Percentiles rank a stretch among this genome's conserved stretches.
phyloP scores from a whole-genome alignment of 1,139 yeast species.

The Saccharomycopsis crataegensis region DNA sequence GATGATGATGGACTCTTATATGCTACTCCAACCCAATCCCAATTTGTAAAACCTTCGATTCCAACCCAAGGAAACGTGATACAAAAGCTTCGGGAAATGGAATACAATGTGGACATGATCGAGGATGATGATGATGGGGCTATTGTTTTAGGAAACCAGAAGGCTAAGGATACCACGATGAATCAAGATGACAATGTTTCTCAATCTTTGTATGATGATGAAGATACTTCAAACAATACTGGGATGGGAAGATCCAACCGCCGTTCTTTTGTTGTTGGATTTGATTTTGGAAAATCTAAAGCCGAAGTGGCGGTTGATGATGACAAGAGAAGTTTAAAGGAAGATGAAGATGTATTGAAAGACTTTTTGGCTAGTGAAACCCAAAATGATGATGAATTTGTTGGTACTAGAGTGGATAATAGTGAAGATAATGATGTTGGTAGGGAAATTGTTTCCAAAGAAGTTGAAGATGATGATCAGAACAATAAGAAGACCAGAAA shows the following conservation, averaged over 20 bases:
- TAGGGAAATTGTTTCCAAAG: neutral
- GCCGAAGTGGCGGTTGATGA: neutral
- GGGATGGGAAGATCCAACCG: neutral
- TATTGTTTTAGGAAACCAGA: neutral
- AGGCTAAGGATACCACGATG: no score
- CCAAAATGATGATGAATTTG: neutral
- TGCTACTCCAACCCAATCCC: no score
- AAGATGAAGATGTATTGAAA: neutral
- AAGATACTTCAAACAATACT: neutral
- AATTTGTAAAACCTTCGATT: neutral
- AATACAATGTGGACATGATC: neutral
- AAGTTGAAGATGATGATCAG: neutral
- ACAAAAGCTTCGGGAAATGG: slow-evolving; percentile 6
- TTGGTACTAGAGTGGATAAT: neutral
- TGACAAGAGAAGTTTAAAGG: neutral
- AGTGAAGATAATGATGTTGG: neutral
- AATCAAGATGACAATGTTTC: neutral
- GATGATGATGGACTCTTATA: neutral
- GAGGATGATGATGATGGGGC: neutral
- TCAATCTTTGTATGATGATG: neutral
- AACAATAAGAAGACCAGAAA: neutral
- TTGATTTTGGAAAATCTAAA: slow-evolving; percentile 2
- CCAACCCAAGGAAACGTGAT: neutral
- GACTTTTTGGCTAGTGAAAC: neutral
- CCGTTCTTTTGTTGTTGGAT: slow-evolving; percentile 9